Evolutionary conservation across 164 flowering plant species (phyloP).

Genomic region (Saururus chinensis): DNA sequence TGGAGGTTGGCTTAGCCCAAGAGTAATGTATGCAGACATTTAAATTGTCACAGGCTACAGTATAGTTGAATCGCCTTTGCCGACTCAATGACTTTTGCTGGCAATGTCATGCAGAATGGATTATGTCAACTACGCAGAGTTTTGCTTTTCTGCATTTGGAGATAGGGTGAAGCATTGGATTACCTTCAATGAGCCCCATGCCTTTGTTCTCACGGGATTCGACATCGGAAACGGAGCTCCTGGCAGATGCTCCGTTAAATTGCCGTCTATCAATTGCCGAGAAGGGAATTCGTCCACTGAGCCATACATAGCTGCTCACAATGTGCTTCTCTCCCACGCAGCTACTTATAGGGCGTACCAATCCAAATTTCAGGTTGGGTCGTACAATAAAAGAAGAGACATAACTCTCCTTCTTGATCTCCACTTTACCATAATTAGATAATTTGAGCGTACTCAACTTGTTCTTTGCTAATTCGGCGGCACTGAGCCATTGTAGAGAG

Average conservation of each 20-base stretch:
- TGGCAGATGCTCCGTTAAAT: conserved; percentile 34
- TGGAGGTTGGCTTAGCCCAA: conserved; percentile 68
- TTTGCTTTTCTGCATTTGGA: conserved; percentile 82
- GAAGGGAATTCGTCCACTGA: conserved; percentile 43
- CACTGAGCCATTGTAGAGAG: not conserved
- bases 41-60: not conserved
- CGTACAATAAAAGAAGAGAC: not conserved
- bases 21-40: conserved; percentile 33
- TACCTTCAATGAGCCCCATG: conserved; percentile 82
- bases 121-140: conserved; percentile 33
- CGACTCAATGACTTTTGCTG: not conserved
- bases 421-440: not conserved
- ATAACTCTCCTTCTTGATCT: not conserved
- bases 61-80: too few relatives aligned
- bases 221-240: conserved; percentile 64
- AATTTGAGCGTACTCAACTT: not conserved
- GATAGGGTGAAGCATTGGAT: conserved; percentile 91
- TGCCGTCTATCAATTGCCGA: not conserved
- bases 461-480: too few relatives aligned
- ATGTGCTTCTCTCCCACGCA: conserved; percentile 81
- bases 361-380: conserved; percentile 54
- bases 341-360: conserved; percentile 55
- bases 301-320: conserved; percentile 73
- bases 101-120: conserved; percentile 2
- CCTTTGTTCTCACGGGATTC: conserved; percentile 66